These are phyloP conservation scores for Tagetes patula DNA, from an alignment of 129 eudicot genomes.

Conservation along the genomic window DNA sequence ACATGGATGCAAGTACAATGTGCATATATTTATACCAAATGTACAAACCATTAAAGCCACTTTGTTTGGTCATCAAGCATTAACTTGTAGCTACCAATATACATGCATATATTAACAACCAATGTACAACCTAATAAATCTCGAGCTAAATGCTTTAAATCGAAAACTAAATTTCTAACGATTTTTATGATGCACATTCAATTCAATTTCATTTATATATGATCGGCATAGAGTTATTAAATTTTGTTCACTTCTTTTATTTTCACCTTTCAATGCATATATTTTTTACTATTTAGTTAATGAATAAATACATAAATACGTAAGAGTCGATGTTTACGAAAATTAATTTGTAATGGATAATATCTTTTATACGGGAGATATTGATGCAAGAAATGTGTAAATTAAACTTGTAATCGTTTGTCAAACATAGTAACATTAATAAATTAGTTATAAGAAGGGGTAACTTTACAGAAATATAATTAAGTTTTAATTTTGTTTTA, in stretches of 20 bases:
- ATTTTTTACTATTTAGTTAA: not conserved
- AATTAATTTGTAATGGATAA: not conserved
- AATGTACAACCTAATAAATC: constrained; percentile 27
- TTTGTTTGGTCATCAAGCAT: constrained; percentile 27
- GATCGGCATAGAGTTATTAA: constrained; percentile 26
- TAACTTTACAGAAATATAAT: too few species aligned
- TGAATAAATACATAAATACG: not conserved
- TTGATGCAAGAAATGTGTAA: too few species aligned
- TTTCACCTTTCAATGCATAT: not conserved
- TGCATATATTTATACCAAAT: constrained; percentile 19
- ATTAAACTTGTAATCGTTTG: too few species aligned
- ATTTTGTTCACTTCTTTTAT: constrained; percentile 29
- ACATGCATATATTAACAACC: constrained; percentile 18
- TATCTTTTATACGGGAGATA: not conserved
- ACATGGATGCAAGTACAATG: constrained; percentile 18
- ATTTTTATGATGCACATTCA: constrained; percentile 41
- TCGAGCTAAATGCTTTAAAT: constrained; percentile 51
- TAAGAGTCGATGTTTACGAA: not conserved
- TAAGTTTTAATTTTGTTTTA: too few species aligned
- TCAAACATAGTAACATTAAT: too few species aligned
- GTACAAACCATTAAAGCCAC: constrained; percentile 19
- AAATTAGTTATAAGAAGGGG: too few species aligned
- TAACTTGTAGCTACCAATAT: constrained; percentile 37
- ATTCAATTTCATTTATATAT: constrained; percentile 36
- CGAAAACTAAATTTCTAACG: constrained; percentile 46